Conservation (phyloP, 805 yeast species). For the Naumovozyma castellii region DNA sequence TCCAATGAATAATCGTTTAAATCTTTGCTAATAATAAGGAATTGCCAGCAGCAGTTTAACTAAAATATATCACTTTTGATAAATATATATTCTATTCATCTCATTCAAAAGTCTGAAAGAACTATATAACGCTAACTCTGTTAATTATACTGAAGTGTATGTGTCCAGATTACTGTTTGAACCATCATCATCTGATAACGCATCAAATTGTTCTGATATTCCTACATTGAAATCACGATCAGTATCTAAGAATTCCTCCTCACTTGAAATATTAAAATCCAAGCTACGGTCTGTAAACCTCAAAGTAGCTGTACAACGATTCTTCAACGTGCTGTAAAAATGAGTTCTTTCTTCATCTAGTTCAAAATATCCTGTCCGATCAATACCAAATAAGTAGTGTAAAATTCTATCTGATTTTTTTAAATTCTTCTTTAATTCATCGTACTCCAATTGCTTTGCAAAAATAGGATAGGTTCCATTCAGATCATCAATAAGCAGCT, state of each 20-base stretch:
- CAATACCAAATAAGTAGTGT: slow-evolving; percentile 19
- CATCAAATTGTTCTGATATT: too few relatives aligned
- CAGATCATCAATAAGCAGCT: slow-evolving; percentile 13
- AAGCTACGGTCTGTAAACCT: background rate
- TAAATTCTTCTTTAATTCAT: slow-evolving; percentile 10
- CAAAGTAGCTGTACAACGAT: background rate
- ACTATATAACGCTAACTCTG: too few relatives aligned
- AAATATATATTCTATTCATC: background rate
- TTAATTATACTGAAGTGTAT: too few relatives aligned
- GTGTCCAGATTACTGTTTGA: too few relatives aligned
- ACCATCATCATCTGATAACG: too few relatives aligned
- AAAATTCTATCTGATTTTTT: slow-evolving; percentile 13
- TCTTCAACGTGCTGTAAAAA: slow-evolving; percentile 5
- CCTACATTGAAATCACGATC: too few relatives aligned
- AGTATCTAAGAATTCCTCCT: too few relatives aligned
- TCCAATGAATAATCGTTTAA: slow-evolving; percentile 26
- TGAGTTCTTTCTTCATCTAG: slow-evolving; percentile 15
- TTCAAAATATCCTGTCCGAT: slow-evolving; percentile 19
- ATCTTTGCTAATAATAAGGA: too few relatives aligned
- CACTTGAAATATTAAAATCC: background rate
- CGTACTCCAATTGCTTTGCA: slow-evolving; percentile 20
- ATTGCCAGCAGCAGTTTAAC: too few relatives aligned
- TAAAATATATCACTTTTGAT: too few relatives aligned
- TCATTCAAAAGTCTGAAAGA: too few relatives aligned
- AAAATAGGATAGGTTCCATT: slow-evolving; percentile 11